Evolutionary conservation across 2,329 filamentous ascomycete species (phyloP).

Genomic region (Calcarisporium arbuscula): DNA sequence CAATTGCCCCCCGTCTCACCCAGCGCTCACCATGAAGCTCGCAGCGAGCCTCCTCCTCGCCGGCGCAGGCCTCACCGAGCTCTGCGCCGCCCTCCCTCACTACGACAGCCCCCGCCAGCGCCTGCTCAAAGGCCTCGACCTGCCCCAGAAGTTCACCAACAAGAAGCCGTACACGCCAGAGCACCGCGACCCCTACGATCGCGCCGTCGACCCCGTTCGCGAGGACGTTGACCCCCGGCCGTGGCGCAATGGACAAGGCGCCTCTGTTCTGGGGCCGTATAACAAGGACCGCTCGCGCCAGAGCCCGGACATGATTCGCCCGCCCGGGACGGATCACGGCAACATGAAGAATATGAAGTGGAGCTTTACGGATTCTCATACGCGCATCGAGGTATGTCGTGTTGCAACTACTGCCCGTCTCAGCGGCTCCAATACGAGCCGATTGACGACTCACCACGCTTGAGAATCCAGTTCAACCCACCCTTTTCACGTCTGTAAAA

Average conservation of each 20-base stretch:
- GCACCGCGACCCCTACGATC: constrained; percentile 55
- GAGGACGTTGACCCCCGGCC: constrained; percentile 59
- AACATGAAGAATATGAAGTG: constrained; percentile 66
- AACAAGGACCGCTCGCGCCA: constrained; percentile 62
- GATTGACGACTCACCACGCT: neutral
- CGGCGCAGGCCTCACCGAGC: constrained; percentile 13
- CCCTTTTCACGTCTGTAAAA: no score
- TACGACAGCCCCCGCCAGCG: constrained; percentile 50
- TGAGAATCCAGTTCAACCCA: no score
- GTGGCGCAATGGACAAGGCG: constrained; percentile 56
- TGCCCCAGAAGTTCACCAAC: constrained; percentile 37
- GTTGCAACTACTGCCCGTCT: no score
- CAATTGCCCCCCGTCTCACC: neutral
- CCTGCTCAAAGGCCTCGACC: constrained; percentile 41
- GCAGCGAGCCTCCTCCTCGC: constrained; percentile 18
- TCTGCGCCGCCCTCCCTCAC: constrained; percentile 21
- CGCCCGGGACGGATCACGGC: constrained; percentile 67
- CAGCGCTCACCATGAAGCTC: constrained; percentile 23
- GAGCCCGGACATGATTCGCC: constrained; percentile 65
- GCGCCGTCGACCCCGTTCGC: constrained; percentile 53
- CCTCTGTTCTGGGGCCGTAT: constrained; percentile 62
- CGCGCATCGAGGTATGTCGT: constrained; percentile 50
- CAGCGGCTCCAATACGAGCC: no score
- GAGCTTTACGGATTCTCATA: constrained; percentile 61
- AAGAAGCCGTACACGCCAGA: constrained; percentile 52